Base-by-base conservation (phyloP, 257 asterid species). In the Salvia hispanica region DNA sequence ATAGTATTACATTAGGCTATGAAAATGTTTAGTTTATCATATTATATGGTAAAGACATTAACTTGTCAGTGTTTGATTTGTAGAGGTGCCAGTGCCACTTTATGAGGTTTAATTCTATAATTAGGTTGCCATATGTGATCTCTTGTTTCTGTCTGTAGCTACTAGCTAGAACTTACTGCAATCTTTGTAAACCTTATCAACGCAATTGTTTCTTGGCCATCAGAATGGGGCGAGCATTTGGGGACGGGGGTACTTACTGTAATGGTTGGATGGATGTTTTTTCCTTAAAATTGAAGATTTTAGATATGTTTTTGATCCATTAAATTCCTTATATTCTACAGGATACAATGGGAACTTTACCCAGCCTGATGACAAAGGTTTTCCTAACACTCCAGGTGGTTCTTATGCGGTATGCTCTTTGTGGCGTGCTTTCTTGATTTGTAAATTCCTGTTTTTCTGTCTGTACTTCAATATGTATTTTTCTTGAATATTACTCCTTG, bases 351-450 rank as follows among this genome's bases (percentile, higher is more conserved):
- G 89, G 39, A 42, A 76, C 75, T 74, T 34, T 74, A 50, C 80
- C 64, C 93, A 77, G 73, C 52, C 82, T 12, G 95, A 86, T 72
- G 95, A 80, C 71, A 89, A 79, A 75, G 79, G 86, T 72, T 79
- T 64, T 66, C 68, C 16, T 45, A 83, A 73, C 58, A 25, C 79
- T 11, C 67, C 79, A 46, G 80, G 77, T 62, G 76, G 80, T 78
- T 78, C 88, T 46, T 80, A 64, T 45, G 57, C 78, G 62, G 92
- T 88, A 79, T 18, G 86, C 62, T 65, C 47, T 67, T 69, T 51
- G 13, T 18, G 42, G 43, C 2, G 40, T 50, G 47, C 36, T 45
- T 7, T 70, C 43, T 52, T 46, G 57, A 51, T 58, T 51, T 14
- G 0, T 16, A 15, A 53, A 16, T 31, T 60, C 15, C 56, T 28